Conservation (phyloP, 805 yeast genomes). For the Myxozyma mucilagina region DNA sequence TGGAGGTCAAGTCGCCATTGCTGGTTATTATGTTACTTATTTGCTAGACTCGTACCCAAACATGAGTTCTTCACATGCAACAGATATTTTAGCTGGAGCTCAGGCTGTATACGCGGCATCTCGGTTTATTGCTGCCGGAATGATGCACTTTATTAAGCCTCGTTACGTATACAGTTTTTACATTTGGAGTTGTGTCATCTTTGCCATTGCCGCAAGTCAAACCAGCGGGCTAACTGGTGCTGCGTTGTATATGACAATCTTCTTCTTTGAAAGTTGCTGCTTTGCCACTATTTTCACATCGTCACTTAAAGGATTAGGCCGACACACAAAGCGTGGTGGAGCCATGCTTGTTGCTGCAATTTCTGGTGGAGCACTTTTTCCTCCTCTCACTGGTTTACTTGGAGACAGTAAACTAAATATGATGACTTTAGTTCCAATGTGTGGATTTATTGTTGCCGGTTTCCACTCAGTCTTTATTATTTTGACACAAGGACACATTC, state of each 20-base stretch:
- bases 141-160: slow-evolving; percentile 15
- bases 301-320: slow-evolving; percentile 6
- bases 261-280: slow-evolving; percentile 13
- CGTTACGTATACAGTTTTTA: slow-evolving; percentile 3
- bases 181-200: neutral
- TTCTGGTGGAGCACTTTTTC: slow-evolving; percentile 12
- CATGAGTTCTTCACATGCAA: slow-evolving; percentile 5
- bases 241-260: slow-evolving; percentile 1
- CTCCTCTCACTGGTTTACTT: slow-evolving; percentile 2
- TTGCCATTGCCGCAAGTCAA: slow-evolving; percentile 1
- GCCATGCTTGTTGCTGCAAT: slow-evolving; percentile 8
- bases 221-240: slow-evolving; percentile 11
- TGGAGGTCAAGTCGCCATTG: slow-evolving; percentile 13
- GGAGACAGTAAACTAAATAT: slow-evolving; percentile 5
- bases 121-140: slow-evolving; percentile 12
- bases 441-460: slow-evolving; percentile 10
- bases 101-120: slow-evolving; percentile 14
- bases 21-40: slow-evolving; percentile 11
- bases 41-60: slow-evolving; percentile 1
- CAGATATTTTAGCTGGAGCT: slow-evolving; percentile 9
- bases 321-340: slow-evolving; percentile 11
- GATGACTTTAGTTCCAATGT: slow-evolving; percentile 10
- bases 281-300: slow-evolving; percentile 14
- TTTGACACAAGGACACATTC: slow-evolving; percentile 4
- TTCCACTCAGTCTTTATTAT: neutral